Evolutionary conservation across 306 rosid genomes (phyloP).

Genomic region (Rubus idaeus): DNA sequence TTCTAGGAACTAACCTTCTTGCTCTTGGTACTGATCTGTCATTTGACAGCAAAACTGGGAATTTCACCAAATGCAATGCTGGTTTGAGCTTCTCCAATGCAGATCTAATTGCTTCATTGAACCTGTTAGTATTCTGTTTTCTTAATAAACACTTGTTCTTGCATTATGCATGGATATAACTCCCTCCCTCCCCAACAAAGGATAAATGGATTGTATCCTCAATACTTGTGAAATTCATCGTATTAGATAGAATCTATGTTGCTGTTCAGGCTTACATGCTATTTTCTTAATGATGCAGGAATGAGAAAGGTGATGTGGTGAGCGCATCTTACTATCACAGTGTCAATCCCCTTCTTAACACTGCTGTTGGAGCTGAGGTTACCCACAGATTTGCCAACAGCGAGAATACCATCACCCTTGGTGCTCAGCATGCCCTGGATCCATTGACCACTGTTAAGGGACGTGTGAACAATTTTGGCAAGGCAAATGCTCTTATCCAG

Average conservation of each 20-base stretch:
- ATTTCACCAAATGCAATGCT: conserved; percentile 60
- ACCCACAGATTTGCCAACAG: conserved; percentile 63
- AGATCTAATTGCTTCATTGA: conserved; percentile 69
- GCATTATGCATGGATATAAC: too few relatives aligned
- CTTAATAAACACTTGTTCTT: too few relatives aligned
- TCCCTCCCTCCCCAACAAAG: background rate
- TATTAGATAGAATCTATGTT: background rate
- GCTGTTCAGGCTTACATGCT: background rate
- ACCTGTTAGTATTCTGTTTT: conserved; percentile 50
- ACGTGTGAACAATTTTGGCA: conserved; percentile 71
- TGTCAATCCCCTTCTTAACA: conserved; percentile 56
- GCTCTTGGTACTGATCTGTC: conserved; percentile 79
- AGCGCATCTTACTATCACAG: conserved; percentile 78
- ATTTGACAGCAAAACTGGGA: conserved; percentile 66
- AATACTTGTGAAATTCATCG: background rate
- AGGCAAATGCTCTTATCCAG: conserved; percentile 79
- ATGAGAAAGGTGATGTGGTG: conserved; percentile 67
- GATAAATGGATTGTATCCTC: background rate
- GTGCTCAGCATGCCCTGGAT: conserved; percentile 77
- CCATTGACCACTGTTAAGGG: conserved; percentile 71
- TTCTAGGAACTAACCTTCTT: conserved; percentile 57
- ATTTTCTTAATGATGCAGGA: conserved; percentile 46
- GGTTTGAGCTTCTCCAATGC: conserved; percentile 65
- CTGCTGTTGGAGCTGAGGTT: conserved; percentile 85
- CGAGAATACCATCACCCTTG: conserved; percentile 73